Percentiles rank a stretch among this genome's conserved stretches.
Evolutionary conservation across 305 asterid genomes (phyloP).

Genomic region (Solanum hybrid): DNA sequence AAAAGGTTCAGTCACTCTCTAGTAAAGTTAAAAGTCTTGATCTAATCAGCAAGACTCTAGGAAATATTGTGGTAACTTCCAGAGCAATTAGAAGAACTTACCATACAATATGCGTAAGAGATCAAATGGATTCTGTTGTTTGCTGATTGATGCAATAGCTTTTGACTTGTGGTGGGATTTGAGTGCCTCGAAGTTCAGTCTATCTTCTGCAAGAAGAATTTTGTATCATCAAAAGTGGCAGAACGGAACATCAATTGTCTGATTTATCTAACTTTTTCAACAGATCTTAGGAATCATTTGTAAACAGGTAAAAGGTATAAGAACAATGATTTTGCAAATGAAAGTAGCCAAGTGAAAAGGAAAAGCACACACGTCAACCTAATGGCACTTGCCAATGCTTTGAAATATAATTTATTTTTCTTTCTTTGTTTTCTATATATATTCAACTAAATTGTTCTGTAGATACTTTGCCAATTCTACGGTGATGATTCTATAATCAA

Average conservation of each 20-base stretch:
- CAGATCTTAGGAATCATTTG: background rate
- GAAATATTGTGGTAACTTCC: background rate
- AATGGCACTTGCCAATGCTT: background rate
- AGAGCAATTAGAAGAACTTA: constrained; percentile 13
- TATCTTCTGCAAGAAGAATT: constrained; percentile 27
- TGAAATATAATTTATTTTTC: background rate
- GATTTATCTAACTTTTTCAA: background rate
- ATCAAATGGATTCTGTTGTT: constrained; percentile 31
- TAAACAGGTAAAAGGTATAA: background rate
- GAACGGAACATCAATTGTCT: background rate
- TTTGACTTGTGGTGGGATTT: constrained; percentile 13
- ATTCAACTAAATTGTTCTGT: background rate
- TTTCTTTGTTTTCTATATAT: background rate
- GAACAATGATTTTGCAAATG: background rate
- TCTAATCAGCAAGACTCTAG: background rate
- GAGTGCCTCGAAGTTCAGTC: constrained; percentile 9
- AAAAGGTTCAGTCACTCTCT: background rate
- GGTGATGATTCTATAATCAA: background rate
- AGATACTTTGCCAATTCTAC: background rate
- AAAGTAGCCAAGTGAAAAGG: background rate
- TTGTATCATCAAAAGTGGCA: background rate
- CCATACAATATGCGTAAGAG: constrained; percentile 40
- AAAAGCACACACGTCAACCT: background rate
- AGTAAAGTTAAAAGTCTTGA: background rate
- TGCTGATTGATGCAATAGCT: constrained; percentile 20